phyloP scores from a whole-genome alignment of 371 early-diverging fungal species.

The Rhizopus microsporus region DNA sequence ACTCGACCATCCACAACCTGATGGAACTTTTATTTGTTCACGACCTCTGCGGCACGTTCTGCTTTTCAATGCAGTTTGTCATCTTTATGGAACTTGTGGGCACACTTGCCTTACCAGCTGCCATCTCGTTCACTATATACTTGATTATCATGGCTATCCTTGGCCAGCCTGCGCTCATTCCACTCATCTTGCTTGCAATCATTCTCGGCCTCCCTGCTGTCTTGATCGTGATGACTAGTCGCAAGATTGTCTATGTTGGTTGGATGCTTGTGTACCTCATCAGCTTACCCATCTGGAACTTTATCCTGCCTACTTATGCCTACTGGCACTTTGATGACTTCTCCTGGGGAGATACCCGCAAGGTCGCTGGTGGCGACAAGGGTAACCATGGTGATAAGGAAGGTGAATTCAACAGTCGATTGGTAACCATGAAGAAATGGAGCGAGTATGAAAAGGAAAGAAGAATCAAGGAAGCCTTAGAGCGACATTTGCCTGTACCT shows the following conservation, averaged over 20 bases:
- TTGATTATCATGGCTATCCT: slow-evolving; percentile 48
- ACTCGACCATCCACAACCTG: slow-evolving; percentile 86
- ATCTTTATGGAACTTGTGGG: slow-evolving; percentile 85
- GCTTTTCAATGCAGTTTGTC: slow-evolving; percentile 90
- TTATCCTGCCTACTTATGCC: slow-evolving; percentile 93
- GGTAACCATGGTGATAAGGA: slow-evolving; percentile 68
- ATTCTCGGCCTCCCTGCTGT: slow-evolving; percentile 84
- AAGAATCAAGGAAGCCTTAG: slow-evolving; percentile 19
- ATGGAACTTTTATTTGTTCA: slow-evolving; percentile 82
- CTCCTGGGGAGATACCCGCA: slow-evolving; percentile 95
- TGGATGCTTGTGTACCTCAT: slow-evolving; percentile 96
- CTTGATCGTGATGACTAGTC: slow-evolving; percentile 86
- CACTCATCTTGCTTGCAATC: slow-evolving; percentile 66
- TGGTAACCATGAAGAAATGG: slow-evolving; percentile 65
- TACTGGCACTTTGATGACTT: slow-evolving; percentile 99
- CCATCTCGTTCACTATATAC: slow-evolving; percentile 71
- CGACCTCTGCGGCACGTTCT: slow-evolving; percentile 87
- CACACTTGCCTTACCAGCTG: slow-evolving; percentile 83
- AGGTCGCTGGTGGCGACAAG: slow-evolving; percentile 75
- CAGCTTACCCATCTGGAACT: slow-evolving; percentile 95
- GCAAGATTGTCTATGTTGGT: slow-evolving; percentile 86
- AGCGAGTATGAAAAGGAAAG: slow-evolving; percentile 68
- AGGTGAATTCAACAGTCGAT: slow-evolving; percentile 71
- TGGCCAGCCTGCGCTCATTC: slow-evolving; percentile 61
- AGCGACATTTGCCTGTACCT: slow-evolving; percentile 21